phyloP scores from a whole-genome alignment of 2,329 filamentous ascomycete genomes.

The Exophiala phaeomuriformis region DNA sequence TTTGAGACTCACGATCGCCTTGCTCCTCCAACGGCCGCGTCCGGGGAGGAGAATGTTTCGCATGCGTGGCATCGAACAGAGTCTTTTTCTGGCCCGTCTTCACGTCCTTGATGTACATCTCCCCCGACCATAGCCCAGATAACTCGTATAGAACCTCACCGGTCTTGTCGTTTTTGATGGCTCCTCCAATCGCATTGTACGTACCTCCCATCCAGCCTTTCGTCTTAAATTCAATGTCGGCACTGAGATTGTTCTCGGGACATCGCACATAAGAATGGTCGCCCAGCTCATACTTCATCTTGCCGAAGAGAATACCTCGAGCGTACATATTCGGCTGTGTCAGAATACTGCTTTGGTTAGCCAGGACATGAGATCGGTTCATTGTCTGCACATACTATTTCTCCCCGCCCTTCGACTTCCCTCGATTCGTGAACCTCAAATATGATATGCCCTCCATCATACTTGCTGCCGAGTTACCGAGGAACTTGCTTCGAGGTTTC shows the following conservation, averaged over 20 bases:
- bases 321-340: conserved; percentile 99
- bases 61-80: conserved; percentile 76
- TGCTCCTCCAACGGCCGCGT: conserved; percentile 78
- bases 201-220: conserved; percentile 95
- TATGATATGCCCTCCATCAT: conserved; percentile 97
- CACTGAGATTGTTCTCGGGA: conserved; percentile 75
- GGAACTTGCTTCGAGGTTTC: conserved; percentile 88
- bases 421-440: conserved; percentile 71
- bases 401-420: conserved; percentile 62
- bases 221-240: conserved; percentile 96
- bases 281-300: conserved; percentile 97
- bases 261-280: conserved; percentile 71
- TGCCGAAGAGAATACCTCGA: conserved; percentile 90
- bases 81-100: conserved; percentile 85
- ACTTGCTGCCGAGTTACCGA: conserved; percentile 95
- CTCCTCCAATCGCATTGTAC: conserved; percentile 91
- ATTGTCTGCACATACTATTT: conserved; percentile 63
- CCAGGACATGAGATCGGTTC: not conserved
- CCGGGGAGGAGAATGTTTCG: conserved; percentile 66
- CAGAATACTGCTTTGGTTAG: conserved; percentile 55
- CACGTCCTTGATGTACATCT: conserved; percentile 86
- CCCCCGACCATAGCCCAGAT: conserved; percentile 84
- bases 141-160: conserved; percentile 86
- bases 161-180: conserved; percentile 79
- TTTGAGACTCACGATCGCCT: conserved; percentile 81